Percentiles rank a stretch among this genome's conserved stretches.
Conservation (phyloP, 2,329 filamentous ascomycete species). For the Ambrosiella beaveri region DNA sequence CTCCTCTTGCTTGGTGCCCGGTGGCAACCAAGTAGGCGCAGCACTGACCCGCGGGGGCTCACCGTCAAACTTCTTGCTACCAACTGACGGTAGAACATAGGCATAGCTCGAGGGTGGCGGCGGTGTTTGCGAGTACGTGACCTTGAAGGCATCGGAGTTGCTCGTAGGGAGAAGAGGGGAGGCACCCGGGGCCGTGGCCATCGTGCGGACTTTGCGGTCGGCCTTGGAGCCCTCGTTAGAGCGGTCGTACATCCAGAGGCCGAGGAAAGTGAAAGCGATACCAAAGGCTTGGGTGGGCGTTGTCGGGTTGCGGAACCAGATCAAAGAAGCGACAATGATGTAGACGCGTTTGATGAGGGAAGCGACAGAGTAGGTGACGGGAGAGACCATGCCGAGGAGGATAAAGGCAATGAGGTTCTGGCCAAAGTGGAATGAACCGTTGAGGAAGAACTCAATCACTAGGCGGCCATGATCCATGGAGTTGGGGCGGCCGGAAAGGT, state of each 20-base stretch:
- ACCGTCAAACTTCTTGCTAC: constrained; percentile 3
- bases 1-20: constrained; percentile 70
- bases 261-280: constrained; percentile 76
- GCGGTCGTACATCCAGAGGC: constrained; percentile 88
- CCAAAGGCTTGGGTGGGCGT: constrained; percentile 68
- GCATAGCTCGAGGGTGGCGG: constrained; percentile 5
- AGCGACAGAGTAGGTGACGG: constrained; percentile 92
- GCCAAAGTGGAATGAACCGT: constrained; percentile 88
- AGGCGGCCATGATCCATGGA: constrained; percentile 60
- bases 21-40: constrained; percentile 46
- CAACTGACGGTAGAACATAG: not conserved
- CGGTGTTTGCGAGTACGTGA: not conserved
- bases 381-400: constrained; percentile 79
- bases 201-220: constrained; percentile 60
- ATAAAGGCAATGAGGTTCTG: constrained; percentile 94
- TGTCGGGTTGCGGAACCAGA: constrained; percentile 90
- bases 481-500: constrained; percentile 39
- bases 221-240: constrained; percentile 77
- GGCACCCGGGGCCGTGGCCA: constrained; percentile 24
- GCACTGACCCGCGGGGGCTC: not conserved
- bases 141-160: not conserved
- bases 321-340: constrained; percentile 82
- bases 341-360: constrained; percentile 94
- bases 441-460: constrained; percentile 82
- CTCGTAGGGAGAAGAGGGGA: constrained; percentile 48